phyloP scores from a whole-genome alignment of 768 basidiomycete genomes.

The Amanita jacksonii region DNA sequence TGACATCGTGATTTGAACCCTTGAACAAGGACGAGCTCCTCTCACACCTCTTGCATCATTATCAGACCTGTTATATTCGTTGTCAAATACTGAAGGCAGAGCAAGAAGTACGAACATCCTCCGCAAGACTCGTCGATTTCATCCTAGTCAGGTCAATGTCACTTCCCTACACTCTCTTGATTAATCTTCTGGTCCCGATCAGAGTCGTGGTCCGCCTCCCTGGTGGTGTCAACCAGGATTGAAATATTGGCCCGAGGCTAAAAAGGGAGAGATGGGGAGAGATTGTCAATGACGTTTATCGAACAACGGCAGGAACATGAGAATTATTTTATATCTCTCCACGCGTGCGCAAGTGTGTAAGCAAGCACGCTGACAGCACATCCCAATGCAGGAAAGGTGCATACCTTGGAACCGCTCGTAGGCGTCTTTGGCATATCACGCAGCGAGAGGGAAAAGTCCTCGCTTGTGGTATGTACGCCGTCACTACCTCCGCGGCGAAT shows the following conservation, averaged over 20 bases:
- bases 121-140: too few species aligned
- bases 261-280: too few species aligned
- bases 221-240: constrained; percentile 47
- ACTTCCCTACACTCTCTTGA: too few species aligned
- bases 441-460: constrained; percentile 29
- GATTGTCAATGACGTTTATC: background rate
- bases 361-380: background rate
- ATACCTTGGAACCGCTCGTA: constrained; percentile 23
- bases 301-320: background rate
- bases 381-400: constrained; percentile 6
- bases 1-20: too few species aligned
- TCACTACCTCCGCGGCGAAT: constrained; percentile 32
- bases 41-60: too few species aligned
- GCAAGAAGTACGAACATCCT: too few species aligned
- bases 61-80: too few species aligned
- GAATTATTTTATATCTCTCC: background rate
- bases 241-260: constrained; percentile 38
- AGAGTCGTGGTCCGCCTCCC: constrained; percentile 27
- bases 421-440: constrained; percentile 29
- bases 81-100: too few species aligned
- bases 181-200: constrained; percentile 23
- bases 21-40: too few species aligned
- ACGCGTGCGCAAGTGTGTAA: constrained; percentile 1
- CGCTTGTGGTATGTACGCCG: constrained; percentile 30
- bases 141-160: too few species aligned